Percentiles rank a stretch among this genome's conserved stretches.
Conservation (phyloP, 202 grass and related monocot genomes). For the Hordeum pubiflorum region DNA sequence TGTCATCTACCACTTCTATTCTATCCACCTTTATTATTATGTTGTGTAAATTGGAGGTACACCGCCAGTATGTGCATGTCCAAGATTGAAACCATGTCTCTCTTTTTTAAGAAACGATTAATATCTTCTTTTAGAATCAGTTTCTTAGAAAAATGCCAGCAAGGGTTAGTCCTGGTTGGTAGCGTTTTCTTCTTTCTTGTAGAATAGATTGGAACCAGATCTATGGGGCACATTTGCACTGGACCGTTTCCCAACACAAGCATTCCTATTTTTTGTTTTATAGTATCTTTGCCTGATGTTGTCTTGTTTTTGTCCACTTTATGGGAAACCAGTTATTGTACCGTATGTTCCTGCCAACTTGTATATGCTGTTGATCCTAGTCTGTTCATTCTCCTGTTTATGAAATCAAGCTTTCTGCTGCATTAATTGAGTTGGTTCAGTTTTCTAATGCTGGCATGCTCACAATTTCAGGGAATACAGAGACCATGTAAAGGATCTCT, state of each 20-base stretch:
- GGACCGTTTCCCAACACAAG: neutral
- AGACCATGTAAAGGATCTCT: constrained; percentile 90
- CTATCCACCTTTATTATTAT: neutral
- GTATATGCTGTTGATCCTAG: neutral
- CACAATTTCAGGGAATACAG: constrained; percentile 53
- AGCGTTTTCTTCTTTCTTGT: neutral
- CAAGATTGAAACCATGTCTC: neutral
- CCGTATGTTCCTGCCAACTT: neutral
- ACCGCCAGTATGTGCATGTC: neutral
- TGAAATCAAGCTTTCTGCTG: neutral
- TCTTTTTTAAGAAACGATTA: neutral
- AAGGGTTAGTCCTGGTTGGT: neutral
- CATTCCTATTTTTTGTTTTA: neutral
- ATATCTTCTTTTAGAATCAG: neutral
- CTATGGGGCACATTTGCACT: neutral
- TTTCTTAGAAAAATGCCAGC: too few species aligned
- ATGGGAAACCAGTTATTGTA: neutral
- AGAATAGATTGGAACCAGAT: neutral
- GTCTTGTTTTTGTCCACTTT: neutral
- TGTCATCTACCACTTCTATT: neutral
- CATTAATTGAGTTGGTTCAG: constrained; percentile 10
- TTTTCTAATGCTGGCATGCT: constrained; percentile 16
- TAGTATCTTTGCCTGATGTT: neutral
- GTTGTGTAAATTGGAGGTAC: neutral
- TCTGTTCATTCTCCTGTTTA: neutral